These are phyloP conservation scores for Talaromyces sp. DNA, from an alignment of 2,329 filamentous ascomycete genomes.

Conservation along the genomic window DNA sequence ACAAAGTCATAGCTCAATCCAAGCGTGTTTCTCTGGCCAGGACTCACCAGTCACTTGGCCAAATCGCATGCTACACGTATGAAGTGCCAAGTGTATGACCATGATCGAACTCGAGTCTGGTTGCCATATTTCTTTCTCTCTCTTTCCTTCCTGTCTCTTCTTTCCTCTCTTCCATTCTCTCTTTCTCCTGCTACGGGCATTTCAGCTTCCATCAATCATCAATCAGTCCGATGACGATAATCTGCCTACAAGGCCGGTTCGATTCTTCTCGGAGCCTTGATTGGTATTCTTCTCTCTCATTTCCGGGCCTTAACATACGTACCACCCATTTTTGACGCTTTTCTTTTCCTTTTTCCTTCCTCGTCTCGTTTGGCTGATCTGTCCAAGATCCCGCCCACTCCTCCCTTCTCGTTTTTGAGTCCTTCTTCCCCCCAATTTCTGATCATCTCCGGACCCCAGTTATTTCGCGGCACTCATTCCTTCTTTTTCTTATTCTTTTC, in stretches of 20 bases:
- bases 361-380: background rate
- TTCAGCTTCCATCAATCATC: background rate
- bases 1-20: background rate
- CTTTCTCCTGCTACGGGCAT: background rate
- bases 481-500: constrained; percentile 5
- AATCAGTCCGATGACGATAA: background rate
- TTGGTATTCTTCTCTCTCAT: constrained; percentile 16
- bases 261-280: constrained; percentile 4
- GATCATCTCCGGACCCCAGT: constrained; percentile 8
- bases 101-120: constrained; percentile 1
- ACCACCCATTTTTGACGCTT: background rate
- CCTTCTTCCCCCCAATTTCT: constrained; percentile 14
- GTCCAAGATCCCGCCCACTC: background rate
- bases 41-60: background rate
- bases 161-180: constrained; percentile 24
- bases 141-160: constrained; percentile 22
- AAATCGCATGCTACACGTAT: background rate
- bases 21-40: background rate
- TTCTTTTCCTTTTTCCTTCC: background rate
- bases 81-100: background rate
- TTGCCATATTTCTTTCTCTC: constrained; percentile 15
- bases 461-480: constrained; percentile 13
- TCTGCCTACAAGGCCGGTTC: constrained; percentile 2
- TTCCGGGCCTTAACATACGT: background rate
- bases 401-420: constrained; percentile 9